phyloP scores from a whole-genome alignment of 805 yeast genomes.

The Pichia thaimueangensis region DNA sequence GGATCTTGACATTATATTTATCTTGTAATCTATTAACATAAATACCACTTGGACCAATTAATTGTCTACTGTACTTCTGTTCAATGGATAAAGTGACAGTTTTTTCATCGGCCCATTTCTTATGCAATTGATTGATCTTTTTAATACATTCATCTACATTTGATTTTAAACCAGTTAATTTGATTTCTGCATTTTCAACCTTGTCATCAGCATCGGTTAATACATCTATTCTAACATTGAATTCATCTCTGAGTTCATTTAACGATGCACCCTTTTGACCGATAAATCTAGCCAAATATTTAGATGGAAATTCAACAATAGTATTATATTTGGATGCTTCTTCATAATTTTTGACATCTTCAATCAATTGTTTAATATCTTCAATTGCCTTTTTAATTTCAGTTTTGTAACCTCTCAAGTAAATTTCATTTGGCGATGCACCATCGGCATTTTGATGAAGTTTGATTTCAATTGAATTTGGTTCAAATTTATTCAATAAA shows the following conservation, averaged over 20 bases:
- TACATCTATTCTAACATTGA: constrained; percentile 70
- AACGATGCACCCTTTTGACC: constrained; percentile 84
- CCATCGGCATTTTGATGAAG: constrained; percentile 40
- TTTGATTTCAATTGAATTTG: constrained; percentile 36
- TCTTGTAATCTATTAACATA: constrained; percentile 81
- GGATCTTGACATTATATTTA: constrained; percentile 74
- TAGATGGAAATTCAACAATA: constrained; percentile 56
- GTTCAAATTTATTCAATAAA: constrained; percentile 28
- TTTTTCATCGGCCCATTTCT: constrained; percentile 78
- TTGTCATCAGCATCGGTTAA: constrained; percentile 42
- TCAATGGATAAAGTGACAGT: constrained; percentile 64
- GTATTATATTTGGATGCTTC: constrained; percentile 35
- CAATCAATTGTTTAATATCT: constrained; percentile 48
- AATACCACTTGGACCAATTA: constrained; percentile 80
- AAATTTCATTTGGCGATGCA: constrained; percentile 44
- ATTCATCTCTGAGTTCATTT: constrained; percentile 61
- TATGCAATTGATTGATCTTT: constrained; percentile 51
- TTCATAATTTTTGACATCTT: constrained; percentile 37
- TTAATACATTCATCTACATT: constrained; percentile 69
- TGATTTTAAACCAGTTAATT: constrained; percentile 69
- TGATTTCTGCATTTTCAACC: constrained; percentile 40
- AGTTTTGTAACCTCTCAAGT: constrained; percentile 60
- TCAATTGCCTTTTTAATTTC: constrained; percentile 51
- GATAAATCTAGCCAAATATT: constrained; percentile 69
- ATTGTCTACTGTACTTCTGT: constrained; percentile 65